Base-by-base conservation (phyloP, 1,284 basidiomycete species). In the Macrocystidia cucumis region DNA sequence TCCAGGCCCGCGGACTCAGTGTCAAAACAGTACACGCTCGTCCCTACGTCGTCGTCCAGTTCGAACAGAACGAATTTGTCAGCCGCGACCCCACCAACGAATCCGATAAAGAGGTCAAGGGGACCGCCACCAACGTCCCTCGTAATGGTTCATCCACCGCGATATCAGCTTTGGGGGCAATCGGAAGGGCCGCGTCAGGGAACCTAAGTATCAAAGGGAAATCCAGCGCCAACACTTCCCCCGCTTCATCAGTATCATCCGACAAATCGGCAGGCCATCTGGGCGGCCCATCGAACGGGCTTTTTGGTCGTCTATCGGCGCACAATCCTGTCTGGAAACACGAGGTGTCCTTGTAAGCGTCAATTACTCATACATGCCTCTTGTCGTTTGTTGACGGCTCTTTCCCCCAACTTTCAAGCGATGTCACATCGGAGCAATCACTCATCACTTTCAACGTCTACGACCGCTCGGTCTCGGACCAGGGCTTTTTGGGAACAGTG, bases 41-140 rank as follows among this genome's bases (percentile, higher is more conserved):
- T 14, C 96, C 95, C 9, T 98, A 98, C 57, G 90, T 92, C 46
- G 95, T 98, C 54, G 91, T 96, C 48, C 87, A 93, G 59, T 98
- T 98, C 60, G 95, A 99, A 67, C 90, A 98, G 63, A 98, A 93
- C 72, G 95, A 99, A 63, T 99, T 98, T 56, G 86, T 98, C 55
- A 85, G 83, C 46, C 70, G 95, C 40, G 90, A 96, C 52, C 91
- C 95, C 13, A 88, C 85, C 28, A 72, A 80, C 47, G 89, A 91
- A 54, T 64, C 72, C n/a, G 88, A 86, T 58, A 87, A 81, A 62
- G 87, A 91, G 58, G 83, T 87, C 52, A 86, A 83, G 53, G 90
- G 90, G 44, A 70, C 76, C 22, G 74, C 89, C 5, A 79, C 72
- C 20, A 74, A 61, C 44, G 66, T 75, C 44, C 78, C 64, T 56